Base-by-base conservation (phyloP, 2,329 filamentous ascomycete species). In the Periconia macrospinosa region DNA sequence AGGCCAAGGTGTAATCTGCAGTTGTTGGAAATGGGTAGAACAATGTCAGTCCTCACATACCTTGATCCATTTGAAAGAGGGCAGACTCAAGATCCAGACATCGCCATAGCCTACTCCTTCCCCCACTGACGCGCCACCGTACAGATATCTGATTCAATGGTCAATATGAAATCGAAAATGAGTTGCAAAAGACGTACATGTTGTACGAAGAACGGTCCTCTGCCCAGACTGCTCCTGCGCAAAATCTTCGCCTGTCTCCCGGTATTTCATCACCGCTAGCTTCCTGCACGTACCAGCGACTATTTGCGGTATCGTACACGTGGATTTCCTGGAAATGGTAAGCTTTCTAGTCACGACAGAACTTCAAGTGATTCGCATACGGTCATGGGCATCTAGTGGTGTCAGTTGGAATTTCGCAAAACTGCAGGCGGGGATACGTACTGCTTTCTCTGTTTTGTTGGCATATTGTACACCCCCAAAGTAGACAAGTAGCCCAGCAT, bases 161-260 rank as follows among this genome's bases (percentile, higher is more conserved):
- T 27, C 8, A 27, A 27, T 27, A 8, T 27, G 8, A 27, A 5
- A 27, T 27, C 8, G 5, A 3, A 27, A 3, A 27, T 27, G 23
- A 27, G n/a, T 85, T 11, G 15, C 30, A 20, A 50, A 8, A 30
- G 37, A 68, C 6, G 58, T 87, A 87, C 82, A 88, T 83, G 59
- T 88, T 87, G 62, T 86, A 87, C 8, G 83, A 86, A 14, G 83
- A 85, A 50, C 79, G 75, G 59, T 87, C 85, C 9, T 77, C 62
- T 0, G 84, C 78, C 78, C 84, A 86, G 1, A 82, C 81, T 14
- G 79, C 82, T 46, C 83, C 85, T 2, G 83, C 83, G 64, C 85
- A 88, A 56, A 87, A 87, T 27, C 82, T 79, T 23, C 83, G 76
- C 11, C 85, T 76, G 54, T 79, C 73, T 14, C 70, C 70, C 2